phyloP scores from a whole-genome alignment of 2,329 filamentous ascomycete species.

The Cladosporium sp. region DNA sequence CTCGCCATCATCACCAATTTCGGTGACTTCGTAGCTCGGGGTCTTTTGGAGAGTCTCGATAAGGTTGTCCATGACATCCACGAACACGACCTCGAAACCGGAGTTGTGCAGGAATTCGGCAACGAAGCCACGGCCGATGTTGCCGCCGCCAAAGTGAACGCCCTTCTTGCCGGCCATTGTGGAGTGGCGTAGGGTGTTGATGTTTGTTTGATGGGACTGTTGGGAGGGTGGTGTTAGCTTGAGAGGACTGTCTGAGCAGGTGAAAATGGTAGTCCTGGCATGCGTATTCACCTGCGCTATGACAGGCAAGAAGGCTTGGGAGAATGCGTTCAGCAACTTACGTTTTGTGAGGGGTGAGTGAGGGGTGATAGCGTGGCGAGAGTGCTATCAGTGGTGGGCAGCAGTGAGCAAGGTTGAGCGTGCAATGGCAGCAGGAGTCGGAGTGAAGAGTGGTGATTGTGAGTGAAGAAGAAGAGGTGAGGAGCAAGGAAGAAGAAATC shows the following conservation, averaged over 20 bases:
- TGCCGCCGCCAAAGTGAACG: conserved; percentile 55
- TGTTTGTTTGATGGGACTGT: neutral
- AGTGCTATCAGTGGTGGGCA: neutral
- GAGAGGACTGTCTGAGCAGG: neutral
- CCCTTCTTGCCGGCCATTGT: conserved; percentile 48
- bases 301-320: neutral
- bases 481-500: neutral
- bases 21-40: conserved; percentile 84
- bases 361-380: neutral
- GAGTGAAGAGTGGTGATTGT: conserved; percentile 4
- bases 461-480: conserved; percentile 6
- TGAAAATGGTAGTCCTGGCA: neutral
- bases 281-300: neutral
- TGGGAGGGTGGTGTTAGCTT: neutral
- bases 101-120: conserved; percentile 92
- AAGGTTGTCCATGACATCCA: conserved; percentile 84
- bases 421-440: neutral
- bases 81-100: conserved; percentile 93
- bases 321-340: neutral
- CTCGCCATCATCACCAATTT: conserved; percentile 83
- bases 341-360: neutral
- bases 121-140: conserved; percentile 68
- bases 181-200: conserved; percentile 18
- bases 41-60: conserved; percentile 76
- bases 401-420: neutral